A percentile compares a stretch with the other conserved stretches of the same genome.
These are phyloP conservation scores for Coelastrella sp. DNA, from an alignment of 139 green algal species.

Conservation along the genomic window DNA sequence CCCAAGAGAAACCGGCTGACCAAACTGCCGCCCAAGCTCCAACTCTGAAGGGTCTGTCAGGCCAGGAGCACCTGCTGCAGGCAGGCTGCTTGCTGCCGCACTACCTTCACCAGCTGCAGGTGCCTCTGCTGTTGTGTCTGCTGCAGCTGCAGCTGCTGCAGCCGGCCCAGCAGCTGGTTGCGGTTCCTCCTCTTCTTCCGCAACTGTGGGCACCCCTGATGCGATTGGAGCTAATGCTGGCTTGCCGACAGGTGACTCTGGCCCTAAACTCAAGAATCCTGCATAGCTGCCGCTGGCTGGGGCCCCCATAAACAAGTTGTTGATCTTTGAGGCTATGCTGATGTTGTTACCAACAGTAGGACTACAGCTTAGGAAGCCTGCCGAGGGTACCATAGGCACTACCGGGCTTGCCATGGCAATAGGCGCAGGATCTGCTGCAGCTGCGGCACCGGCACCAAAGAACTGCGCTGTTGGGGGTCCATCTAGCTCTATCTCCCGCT, in stretches of 20 bases:
- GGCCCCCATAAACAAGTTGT: background rate
- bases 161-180: background rate
- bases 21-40: conserved; percentile 44
- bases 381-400: background rate
- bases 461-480: background rate
- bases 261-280: conserved; percentile 11
- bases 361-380: background rate
- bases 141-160: background rate
- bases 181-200: background rate
- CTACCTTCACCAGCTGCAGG: background rate
- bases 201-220: background rate
- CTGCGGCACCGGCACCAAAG: background rate
- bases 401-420: background rate
- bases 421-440: background rate
- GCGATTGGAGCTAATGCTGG: background rate
- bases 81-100: conserved; percentile 4
- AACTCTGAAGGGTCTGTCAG: conserved; percentile 19
- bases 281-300: background rate
- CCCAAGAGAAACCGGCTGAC: background rate
- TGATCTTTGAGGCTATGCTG: conserved; percentile 29
- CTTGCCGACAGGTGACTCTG: background rate
- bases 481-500: background rate
- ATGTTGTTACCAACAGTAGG: conserved; percentile 2
- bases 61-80: background rate
- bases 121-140: background rate